Evolutionary conservation across 306 rosid species (phyloP).

Genomic region (Cicer chorassanicum): DNA sequence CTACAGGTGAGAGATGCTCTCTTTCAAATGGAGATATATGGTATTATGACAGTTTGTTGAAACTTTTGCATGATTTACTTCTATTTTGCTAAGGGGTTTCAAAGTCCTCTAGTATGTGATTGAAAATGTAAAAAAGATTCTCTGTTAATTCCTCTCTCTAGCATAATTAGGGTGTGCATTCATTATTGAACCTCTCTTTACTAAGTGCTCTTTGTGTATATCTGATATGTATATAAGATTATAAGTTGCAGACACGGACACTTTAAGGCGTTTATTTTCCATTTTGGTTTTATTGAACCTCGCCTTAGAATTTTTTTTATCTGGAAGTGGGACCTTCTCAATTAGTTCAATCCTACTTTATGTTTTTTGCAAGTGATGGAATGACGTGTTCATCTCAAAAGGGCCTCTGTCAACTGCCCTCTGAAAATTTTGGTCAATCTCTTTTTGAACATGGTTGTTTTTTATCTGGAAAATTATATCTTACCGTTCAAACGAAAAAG

Average conservation of each 20-base stretch:
- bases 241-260: constrained; percentile 14
- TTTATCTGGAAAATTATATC: constrained; percentile 17
- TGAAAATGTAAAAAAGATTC: constrained; percentile 10
- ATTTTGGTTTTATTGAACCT: background rate
- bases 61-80: constrained; percentile 20
- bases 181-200: constrained; percentile 5
- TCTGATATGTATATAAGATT: background rate
- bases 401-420: constrained; percentile 8
- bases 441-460: background rate
- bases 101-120: constrained; percentile 14
- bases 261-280: constrained; percentile 27
- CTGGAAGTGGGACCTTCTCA: background rate
- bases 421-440: background rate
- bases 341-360: constrained; percentile 7
- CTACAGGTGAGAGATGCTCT: constrained; percentile 57
- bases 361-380: background rate
- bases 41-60: constrained; percentile 30
- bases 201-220: background rate
- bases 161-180: constrained; percentile 16
- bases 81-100: constrained; percentile 7
- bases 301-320: constrained; percentile 1
- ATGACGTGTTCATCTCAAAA: constrained; percentile 16
- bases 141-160: constrained; percentile 6
- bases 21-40: constrained; percentile 29
- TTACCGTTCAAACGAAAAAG: constrained; percentile 12